Conservation (phyloP, 176 grass and related monocot genomes). For the Bonia amplexicaulis region DNA sequence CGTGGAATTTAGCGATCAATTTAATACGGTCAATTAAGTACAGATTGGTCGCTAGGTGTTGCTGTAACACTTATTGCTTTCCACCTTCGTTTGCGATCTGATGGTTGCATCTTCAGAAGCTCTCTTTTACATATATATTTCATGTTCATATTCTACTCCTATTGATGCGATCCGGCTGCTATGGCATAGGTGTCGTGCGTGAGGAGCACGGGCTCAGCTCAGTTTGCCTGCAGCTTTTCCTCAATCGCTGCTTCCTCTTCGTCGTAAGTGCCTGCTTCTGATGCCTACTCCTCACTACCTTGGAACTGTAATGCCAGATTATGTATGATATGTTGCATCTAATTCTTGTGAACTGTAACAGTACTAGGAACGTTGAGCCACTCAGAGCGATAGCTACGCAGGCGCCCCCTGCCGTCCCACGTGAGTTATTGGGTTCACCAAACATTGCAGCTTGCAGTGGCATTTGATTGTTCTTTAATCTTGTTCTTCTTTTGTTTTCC, state of each 20-base stretch:
- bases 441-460: not conserved
- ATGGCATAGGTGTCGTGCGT: slow-evolving; percentile 21
- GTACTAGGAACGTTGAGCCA: slow-evolving; percentile 54
- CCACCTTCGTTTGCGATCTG: not conserved
- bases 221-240: slow-evolving; percentile 19
- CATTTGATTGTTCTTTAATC: not conserved
- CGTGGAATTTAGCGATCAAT: not conserved
- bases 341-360: slow-evolving; percentile 12
- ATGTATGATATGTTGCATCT: not conserved
- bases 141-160: not conserved
- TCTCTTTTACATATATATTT: not conserved
- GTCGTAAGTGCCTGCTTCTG: slow-evolving; percentile 3
- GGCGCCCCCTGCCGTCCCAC: slow-evolving; percentile 58
- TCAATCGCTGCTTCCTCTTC: slow-evolving; percentile 24
- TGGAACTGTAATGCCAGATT: not conserved
- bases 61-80: not conserved
- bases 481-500: slow-evolving; percentile 3
- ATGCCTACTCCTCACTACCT: not conserved
- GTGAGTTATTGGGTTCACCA: slow-evolving; percentile 40
- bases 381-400: slow-evolving; percentile 70
- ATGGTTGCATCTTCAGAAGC: not conserved
- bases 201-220: slow-evolving; percentile 19
- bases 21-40: not conserved
- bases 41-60: not conserved
- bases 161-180: not conserved